phyloP scores from a whole-genome alignment of 2,329 filamentous ascomycete species.

The Talaromyces sp. region DNA sequence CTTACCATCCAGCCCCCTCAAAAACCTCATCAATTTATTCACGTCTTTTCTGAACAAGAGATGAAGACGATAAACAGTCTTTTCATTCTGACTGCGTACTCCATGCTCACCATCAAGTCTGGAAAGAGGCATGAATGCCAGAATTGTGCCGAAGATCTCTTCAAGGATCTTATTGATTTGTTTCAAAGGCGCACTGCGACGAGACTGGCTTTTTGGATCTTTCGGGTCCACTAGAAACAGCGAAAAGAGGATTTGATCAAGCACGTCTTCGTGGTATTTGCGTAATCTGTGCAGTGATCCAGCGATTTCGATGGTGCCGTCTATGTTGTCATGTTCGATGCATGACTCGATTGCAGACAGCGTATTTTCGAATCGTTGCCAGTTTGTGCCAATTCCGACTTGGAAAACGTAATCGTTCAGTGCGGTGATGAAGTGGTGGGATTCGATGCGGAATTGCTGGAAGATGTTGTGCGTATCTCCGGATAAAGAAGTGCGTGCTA shows the following conservation, averaged over 20 bases:
- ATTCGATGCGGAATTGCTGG: constrained; percentile 68
- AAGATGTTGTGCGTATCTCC: constrained; percentile 39
- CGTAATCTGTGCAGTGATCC: constrained; percentile 66
- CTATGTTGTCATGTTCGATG: constrained; percentile 49
- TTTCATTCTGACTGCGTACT: constrained; percentile 38
- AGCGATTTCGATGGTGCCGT: constrained; percentile 46
- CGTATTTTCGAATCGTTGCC: constrained; percentile 66
- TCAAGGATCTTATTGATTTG: constrained; percentile 71
- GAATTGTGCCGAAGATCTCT: constrained; percentile 69
- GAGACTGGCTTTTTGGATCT: constrained; percentile 47
- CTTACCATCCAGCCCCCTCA: constrained; percentile 65
- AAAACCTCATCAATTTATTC: constrained; percentile 67
- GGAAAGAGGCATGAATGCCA: constrained; percentile 60
- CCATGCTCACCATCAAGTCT: constrained; percentile 38
- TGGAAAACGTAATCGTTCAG: constrained; percentile 78
- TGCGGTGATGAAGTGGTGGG: constrained; percentile 72
- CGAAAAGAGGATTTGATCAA: constrained; percentile 72
- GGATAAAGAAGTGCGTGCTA: constrained; percentile 30
- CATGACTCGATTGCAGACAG: constrained; percentile 61
- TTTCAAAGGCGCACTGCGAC: constrained; percentile 29
- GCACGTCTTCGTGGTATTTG: constrained; percentile 66
- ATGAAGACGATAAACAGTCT: constrained; percentile 56
- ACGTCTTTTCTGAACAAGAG: constrained; percentile 67
- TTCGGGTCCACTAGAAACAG: constrained; percentile 67
- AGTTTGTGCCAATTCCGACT: constrained; percentile 68